Conservation (phyloP, 805 yeast genomes). For the Torulaspora quercuum region DNA sequence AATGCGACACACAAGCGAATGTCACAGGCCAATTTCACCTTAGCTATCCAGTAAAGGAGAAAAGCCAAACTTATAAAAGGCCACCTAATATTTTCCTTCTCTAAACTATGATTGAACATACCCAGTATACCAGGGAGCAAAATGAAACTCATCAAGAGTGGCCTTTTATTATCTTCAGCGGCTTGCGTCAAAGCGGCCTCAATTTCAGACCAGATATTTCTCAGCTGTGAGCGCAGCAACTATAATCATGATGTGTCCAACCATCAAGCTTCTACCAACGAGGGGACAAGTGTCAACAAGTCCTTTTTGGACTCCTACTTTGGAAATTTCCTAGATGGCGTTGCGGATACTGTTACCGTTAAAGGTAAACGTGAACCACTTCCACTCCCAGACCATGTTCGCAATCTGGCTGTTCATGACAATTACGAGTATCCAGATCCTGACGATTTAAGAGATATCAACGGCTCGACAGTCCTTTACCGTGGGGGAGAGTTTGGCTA, state of each 20-base stretch:
- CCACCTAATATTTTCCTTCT: constrained; percentile 2
- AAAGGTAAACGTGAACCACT: constrained; percentile 32
- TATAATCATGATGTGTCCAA: background rate
- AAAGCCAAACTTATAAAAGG: background rate
- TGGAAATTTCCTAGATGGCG: constrained; percentile 36
- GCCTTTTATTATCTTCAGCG: constrained; percentile 6
- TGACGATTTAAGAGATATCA: constrained; percentile 40
- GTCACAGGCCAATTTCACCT: background rate
- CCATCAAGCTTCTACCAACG: constrained; percentile 1
- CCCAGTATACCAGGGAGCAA: constrained; percentile 1
- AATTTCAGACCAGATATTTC: constrained; percentile 8
- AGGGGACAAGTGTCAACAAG: constrained; percentile 7
- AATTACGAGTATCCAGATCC: constrained; percentile 37
- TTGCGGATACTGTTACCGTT: constrained; percentile 26
- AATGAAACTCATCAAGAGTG: constrained; percentile 3
- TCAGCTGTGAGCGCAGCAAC: constrained; percentile 8
- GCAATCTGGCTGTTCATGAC: constrained; percentile 34
- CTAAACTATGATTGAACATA: background rate
- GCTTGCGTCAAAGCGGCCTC: constrained; percentile 6
- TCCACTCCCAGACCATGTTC: constrained; percentile 33
- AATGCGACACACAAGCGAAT: background rate
- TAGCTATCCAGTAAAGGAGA: background rate
- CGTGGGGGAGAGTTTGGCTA: constrained; percentile 51
- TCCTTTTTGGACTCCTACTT: constrained; percentile 38
- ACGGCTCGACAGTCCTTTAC: constrained; percentile 40